These are phyloP conservation scores for Dryadomyces quercivorus DNA, from an alignment of 2,329 filamentous ascomycete genomes.

Conservation along the genomic window DNA sequence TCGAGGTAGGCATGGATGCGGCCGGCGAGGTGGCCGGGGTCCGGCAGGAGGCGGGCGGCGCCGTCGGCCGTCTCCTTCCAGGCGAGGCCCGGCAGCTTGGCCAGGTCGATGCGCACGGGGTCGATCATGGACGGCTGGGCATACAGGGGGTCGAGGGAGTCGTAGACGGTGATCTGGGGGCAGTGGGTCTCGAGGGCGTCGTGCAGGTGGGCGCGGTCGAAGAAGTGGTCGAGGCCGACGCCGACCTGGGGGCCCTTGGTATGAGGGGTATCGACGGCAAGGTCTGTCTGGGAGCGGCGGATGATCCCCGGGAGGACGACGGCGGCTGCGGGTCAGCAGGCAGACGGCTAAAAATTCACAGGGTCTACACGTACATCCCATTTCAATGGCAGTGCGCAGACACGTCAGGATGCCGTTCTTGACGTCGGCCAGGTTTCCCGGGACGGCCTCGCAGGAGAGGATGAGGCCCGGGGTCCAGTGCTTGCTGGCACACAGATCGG, in stretches of 20 bases:
- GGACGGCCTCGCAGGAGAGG: constrained; percentile 28
- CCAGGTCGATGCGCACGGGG: constrained; percentile 15
- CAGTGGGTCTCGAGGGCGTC: constrained; percentile 18
- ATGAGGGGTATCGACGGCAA: constrained; percentile 14
- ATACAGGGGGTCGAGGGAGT: constrained; percentile 22
- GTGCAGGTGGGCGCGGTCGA: constrained; percentile 21
- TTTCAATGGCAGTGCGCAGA: constrained; percentile 32
- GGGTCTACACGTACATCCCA: constrained; percentile 29
- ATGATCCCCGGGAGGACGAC: constrained; percentile 25
- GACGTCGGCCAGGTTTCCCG: constrained; percentile 30
- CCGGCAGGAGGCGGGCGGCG: constrained; percentile 16
- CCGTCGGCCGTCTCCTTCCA: background rate
- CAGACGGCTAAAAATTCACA: too few species aligned
- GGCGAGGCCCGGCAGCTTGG: constrained; percentile 11
- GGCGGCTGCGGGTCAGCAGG: constrained; percentile 21
- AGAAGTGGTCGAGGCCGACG: constrained; percentile 21
- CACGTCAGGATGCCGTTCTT: constrained; percentile 33
- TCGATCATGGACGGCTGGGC: constrained; percentile 18
- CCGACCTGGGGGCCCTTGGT: constrained; percentile 17
- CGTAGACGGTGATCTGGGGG: constrained; percentile 24
- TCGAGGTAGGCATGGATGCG: constrained; percentile 18
- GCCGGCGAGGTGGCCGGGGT: constrained; percentile 11
- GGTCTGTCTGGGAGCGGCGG: constrained; percentile 19
- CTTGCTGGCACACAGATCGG: constrained; percentile 22
- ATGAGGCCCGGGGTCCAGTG: constrained; percentile 28